Base-by-base conservation (phyloP, 805 yeast genomes). In the Pichia insulana region DNA sequence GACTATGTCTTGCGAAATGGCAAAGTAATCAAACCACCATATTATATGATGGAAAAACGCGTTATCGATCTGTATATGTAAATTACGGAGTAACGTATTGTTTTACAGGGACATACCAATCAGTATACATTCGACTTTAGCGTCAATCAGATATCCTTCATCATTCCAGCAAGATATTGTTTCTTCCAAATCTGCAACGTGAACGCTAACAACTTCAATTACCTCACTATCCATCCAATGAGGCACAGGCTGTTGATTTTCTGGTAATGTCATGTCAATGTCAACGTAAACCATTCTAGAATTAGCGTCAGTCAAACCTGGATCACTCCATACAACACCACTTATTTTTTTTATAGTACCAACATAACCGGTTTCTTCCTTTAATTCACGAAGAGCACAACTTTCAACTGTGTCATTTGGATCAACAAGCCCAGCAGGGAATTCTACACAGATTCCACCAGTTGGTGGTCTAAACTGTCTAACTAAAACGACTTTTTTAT, bases 391-490 rank as follows among this genome's bases (percentile, higher is more conserved):
- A 41, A 80, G 68, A 0, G 98, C 97, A 31, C 96, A 87, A 5
- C 74, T 62, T 50, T 79, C 88, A 22, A 86, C 62, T 1, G 80
- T 59, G 59, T 92, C 97, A 40, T 76, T 72, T 1, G 89, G 86
- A 59, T 90, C 98, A 34, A 92, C 74, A 48, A 90, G 68, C 0
- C 98, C 98, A 0, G 98, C 98, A 1, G 98, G 98, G 58, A 89
- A 73, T 62, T 90, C 98, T 48, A 90, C 78, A 55, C 94, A 82
- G 7, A 90, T 86, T 16, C 87, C 90, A 41, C 73, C 81, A 3
- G 83, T 83, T 1, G 98, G 97, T 1, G 97, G 96, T 44, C 98
- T 73, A 65, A 83, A 90, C 60, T 90, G 98, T 57, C 85, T 86
- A 57, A 86, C 90, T 15, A 92, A 65, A 7, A 88, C 71, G 22